Evolutionary conservation across 257 asterid species (phyloP), one percentile per base, ranked within the genome.

Genomic region (Hygrophila difformis): DNA sequence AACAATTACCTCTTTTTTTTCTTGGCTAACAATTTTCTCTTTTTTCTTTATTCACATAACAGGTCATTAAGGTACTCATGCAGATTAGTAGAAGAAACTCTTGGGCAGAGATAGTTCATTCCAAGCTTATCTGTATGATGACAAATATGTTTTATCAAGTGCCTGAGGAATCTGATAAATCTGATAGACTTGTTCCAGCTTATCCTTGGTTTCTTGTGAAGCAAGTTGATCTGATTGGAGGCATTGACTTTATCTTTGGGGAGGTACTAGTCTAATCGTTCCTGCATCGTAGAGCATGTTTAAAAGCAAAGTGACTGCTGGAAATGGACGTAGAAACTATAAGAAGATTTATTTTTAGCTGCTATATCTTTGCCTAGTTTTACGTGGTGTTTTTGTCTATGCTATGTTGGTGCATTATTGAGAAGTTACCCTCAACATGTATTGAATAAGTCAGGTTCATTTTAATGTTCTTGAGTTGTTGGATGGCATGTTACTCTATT

Each of bases 51-150:
- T 59, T 42, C 58, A 37, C n/a, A n/a, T n/a, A n/a, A n/a, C 80
- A 91, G 99, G 97, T 91, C 58, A 75, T 91, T 49, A 78, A 82
- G 74, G 84, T 67, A 60, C 87, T 91, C 44, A 69, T 80, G 72
- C 74, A 65, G 58, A 79, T 82, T 53, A 86, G 99, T 66, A 72
- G 93, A 69, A 80, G 69, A 63, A 76, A 91, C 68, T 80, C 84
- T 31, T 91, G 99, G 99, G 95, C 96, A 19, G 95, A 82, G 74
- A 77, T 83, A 57, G 94, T 91, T 70, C 97, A 79, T 62, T 73
- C 83, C 88, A 82, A 86, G 70, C 97, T 91, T 46, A 71, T 91
- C 64, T 84, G 89, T 75, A 83, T 91, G 89, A 66, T 91, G 75
- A 71, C 99, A 20, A 82, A 76, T 74, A 79, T 91, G 94, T 91